Evolutionary conservation across 2,329 filamentous ascomycete genomes (phyloP).

Genomic region (Neocucurbitaria cava): DNA sequence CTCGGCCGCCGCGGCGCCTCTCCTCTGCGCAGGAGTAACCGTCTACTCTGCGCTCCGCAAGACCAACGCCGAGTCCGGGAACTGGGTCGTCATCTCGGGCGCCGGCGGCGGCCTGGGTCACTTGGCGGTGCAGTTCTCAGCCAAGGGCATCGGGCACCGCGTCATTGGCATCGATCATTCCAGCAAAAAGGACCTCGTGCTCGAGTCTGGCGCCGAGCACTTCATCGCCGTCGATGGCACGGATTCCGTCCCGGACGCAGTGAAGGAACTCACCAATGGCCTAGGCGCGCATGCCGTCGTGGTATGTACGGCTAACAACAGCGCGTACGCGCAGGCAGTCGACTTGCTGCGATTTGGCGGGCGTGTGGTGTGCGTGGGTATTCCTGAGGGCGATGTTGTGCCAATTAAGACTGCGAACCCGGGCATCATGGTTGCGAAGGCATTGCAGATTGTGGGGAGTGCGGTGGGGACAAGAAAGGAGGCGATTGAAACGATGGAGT

Average conservation of each 20-base stretch:
- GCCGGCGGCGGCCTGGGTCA: slow-evolving; percentile 71
- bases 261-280: slow-evolving; percentile 64
- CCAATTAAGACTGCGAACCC: slow-evolving; percentile 53
- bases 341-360: slow-evolving; percentile 55
- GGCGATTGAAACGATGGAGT: slow-evolving; percentile 58
- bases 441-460: slow-evolving; percentile 53
- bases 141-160: slow-evolving; percentile 66
- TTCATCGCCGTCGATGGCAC: slow-evolving; percentile 69
- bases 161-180: slow-evolving; percentile 71
- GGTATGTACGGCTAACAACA: slow-evolving; percentile 59
- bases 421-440: slow-evolving; percentile 51
- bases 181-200: slow-evolving; percentile 68
- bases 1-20: slow-evolving; percentile 67
- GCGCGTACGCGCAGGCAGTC: slow-evolving; percentile 52
- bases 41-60: slow-evolving; percentile 71
- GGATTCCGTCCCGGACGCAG: slow-evolving; percentile 59
- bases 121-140: slow-evolving; percentile 67
- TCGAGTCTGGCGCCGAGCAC: slow-evolving; percentile 68
- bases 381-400: slow-evolving; percentile 57
- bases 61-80: slow-evolving; percentile 63
- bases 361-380: slow-evolving; percentile 55
- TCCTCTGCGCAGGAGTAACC: slow-evolving; percentile 73
- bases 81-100: slow-evolving; percentile 64
- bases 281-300: slow-evolving; percentile 68
- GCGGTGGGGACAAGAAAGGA: slow-evolving; percentile 57